Evolutionary conservation across 306 rosid genomes (phyloP).

Genomic region (Vicia sativa): DNA sequence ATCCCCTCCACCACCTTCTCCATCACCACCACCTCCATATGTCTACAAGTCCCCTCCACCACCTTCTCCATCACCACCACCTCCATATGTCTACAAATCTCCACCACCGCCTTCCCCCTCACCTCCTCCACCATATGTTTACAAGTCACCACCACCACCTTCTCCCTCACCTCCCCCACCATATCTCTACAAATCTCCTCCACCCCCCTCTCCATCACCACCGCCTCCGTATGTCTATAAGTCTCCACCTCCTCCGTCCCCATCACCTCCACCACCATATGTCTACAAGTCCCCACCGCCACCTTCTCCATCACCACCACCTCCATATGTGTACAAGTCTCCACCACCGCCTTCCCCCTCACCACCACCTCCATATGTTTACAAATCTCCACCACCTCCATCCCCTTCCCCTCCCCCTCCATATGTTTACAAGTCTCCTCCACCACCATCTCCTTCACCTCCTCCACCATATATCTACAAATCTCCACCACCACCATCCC

Average conservation of each 20-base stretch:
- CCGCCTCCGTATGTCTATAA: background rate
- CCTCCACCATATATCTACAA: background rate
- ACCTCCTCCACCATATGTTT: background rate
- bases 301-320: background rate
- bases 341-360: too few species aligned
- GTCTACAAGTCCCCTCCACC: background rate
- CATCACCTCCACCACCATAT: background rate
- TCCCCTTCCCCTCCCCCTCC: too few species aligned
- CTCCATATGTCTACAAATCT: background rate
- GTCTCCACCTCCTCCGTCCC: background rate
- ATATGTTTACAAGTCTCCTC: background rate
- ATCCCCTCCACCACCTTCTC: background rate
- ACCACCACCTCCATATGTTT: background rate
- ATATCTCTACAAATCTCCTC: background rate
- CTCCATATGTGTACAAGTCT: background rate
- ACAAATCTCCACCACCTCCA: background rate
- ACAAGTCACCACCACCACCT: background rate
- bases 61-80: background rate
- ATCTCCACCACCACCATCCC: background rate
- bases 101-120: background rate
- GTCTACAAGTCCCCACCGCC: background rate
- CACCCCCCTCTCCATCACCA: background rate
- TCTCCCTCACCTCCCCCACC: background rate
- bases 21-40: background rate
- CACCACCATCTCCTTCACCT: background rate